Percentiles rank a stretch among this genome's conserved stretches.
Conservation (phyloP, 768 basidiomycete genomes). For the Lepiota venenata region DNA sequence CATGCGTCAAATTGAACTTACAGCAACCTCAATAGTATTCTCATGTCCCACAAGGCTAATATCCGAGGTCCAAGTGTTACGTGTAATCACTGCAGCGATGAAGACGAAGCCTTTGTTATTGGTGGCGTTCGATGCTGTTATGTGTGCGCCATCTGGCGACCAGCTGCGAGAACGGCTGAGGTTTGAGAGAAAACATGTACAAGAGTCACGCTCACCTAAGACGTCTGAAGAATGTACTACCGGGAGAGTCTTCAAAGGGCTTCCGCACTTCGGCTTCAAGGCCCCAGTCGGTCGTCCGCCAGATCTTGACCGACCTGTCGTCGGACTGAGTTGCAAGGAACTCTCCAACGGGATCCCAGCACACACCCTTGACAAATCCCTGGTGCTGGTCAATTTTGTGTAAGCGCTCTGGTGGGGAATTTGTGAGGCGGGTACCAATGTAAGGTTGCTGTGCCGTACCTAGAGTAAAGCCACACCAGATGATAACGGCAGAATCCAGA, state of each 20-base stretch:
- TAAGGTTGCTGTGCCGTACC: slow-evolving; percentile 38
- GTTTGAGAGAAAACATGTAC: background rate
- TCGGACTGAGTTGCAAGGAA: slow-evolving; percentile 98
- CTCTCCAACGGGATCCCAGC: slow-evolving; percentile 98
- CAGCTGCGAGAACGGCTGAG: slow-evolving; percentile 50
- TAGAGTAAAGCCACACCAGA: slow-evolving; percentile 93
- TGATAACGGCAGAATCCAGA: slow-evolving; percentile 83
- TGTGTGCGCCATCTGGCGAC: slow-evolving; percentile 99
- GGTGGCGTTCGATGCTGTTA: slow-evolving; percentile 96
- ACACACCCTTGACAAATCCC: slow-evolving; percentile 98
- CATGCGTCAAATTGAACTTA: slow-evolving; percentile 33
- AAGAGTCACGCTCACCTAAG: slow-evolving; percentile 68
- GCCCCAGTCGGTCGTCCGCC: slow-evolving; percentile 92
- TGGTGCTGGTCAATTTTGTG: slow-evolving; percentile 85
- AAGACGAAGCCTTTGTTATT: slow-evolving; percentile 96
- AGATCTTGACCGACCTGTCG: slow-evolving; percentile 94
- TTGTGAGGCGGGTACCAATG: background rate
- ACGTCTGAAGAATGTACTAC: slow-evolving; percentile 90
- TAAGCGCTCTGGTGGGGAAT: slow-evolving; percentile 59
- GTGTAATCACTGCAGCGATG: slow-evolving; percentile 92
- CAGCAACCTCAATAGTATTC: slow-evolving; percentile 94
- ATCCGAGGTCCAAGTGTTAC: slow-evolving; percentile 86
- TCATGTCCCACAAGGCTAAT: slow-evolving; percentile 96
- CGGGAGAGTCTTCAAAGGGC: slow-evolving; percentile 92
- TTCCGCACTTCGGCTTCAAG: slow-evolving; percentile 82